Base-by-base conservation (phyloP, 495 filamentous ascomycete genomes). In the Aspergillus panamensis region DNA sequence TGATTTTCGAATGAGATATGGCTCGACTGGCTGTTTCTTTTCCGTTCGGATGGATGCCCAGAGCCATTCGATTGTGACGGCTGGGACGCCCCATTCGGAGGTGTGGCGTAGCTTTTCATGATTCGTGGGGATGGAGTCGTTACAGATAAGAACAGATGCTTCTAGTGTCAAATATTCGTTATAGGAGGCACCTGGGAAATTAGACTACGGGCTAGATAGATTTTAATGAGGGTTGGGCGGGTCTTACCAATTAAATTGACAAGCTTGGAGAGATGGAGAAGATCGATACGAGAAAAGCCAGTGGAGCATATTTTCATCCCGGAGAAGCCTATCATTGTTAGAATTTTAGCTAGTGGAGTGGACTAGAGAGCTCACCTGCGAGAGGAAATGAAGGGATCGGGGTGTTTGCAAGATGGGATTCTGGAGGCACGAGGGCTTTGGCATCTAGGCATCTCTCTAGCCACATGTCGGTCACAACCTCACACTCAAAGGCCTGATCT, bases 401-500 rank as follows among this genome's bases (percentile, higher is more conserved):
- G 4, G 80, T 86, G 58, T 87, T 90, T 21, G 89, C 82, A 53
- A 90, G 77, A 67, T 93, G 81, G 1, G 83, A 78, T 49, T 74
- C 69, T n/a, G 92, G 90, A 9, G 86, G 76, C 35, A 90, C 82
- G 55, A 91, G 80, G 8, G 69, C 74, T 63, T 89, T 91, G 14
- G 84, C 80, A 63, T 91, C 82, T 32, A 97, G 73, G 68, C 93
- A 97, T 43, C 84, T 80, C 71, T 98, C 94, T 37, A 97, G 77
- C 85, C 93, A 98, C 80, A 92, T 94, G 61, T 96, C 89, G 9
- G 90, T 97, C 37, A 96, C 87, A 43, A 86, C 69, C 33, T 72
- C 70, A 53, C 75, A 73, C 55, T 70, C 75, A 33, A 78, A 76
- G 6, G 73, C 72, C 60, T 69, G 67, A 50, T 77, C 74, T 57